Percentiles rank a stretch among this genome's conserved stretches.
Conservation (phyloP, 177 flowering plant genomes). For the Vitis hybrid region DNA sequence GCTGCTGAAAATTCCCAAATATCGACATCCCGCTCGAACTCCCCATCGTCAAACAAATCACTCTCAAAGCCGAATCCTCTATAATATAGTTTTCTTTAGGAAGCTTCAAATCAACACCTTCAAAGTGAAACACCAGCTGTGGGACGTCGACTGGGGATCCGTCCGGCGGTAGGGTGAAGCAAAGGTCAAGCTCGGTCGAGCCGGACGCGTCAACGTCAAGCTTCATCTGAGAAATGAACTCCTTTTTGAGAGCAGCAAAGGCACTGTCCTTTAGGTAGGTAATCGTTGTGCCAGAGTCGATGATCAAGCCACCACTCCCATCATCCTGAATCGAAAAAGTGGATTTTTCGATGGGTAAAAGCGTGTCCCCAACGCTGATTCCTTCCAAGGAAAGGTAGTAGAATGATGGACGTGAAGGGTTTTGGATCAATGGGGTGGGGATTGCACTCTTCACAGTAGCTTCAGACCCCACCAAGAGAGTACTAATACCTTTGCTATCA, state of each 20-base stretch:
- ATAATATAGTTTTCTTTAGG: slow-evolving; percentile 80
- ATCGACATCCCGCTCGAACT: slow-evolving; percentile 69
- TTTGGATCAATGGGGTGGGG: slow-evolving; percentile 57
- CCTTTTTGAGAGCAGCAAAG: slow-evolving; percentile 47
- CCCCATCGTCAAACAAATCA: slow-evolving; percentile 80
- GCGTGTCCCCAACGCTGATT: slow-evolving; percentile 65
- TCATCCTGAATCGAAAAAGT: slow-evolving; percentile 47
- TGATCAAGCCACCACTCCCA: slow-evolving; percentile 81
- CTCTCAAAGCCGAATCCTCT: slow-evolving; percentile 49
- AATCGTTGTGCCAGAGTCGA: slow-evolving; percentile 90
- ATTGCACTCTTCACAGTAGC: slow-evolving; percentile 23
- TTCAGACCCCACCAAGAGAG: slow-evolving; percentile 64
- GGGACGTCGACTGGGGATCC: slow-evolving; percentile 46
- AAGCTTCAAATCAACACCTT: slow-evolving; percentile 63
- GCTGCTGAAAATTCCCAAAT: slow-evolving; percentile 89
- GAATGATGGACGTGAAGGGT: slow-evolving; percentile 65
- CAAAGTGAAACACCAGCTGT: slow-evolving; percentile 61
- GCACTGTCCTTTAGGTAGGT: slow-evolving; percentile 60
- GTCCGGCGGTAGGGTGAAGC: slow-evolving; percentile 53
- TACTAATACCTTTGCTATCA: slow-evolving; percentile 40
- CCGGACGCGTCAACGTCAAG: slow-evolving; percentile 39
- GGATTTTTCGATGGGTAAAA: slow-evolving; percentile 46
- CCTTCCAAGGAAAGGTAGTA: slow-evolving; percentile 77
- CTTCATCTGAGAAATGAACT: slow-evolving; percentile 47
- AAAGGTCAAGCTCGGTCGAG: slow-evolving; percentile 63